Evolutionary conservation across 805 yeast genomes (phyloP).

Genomic region (Nakazawaea ishiwadae): DNA sequence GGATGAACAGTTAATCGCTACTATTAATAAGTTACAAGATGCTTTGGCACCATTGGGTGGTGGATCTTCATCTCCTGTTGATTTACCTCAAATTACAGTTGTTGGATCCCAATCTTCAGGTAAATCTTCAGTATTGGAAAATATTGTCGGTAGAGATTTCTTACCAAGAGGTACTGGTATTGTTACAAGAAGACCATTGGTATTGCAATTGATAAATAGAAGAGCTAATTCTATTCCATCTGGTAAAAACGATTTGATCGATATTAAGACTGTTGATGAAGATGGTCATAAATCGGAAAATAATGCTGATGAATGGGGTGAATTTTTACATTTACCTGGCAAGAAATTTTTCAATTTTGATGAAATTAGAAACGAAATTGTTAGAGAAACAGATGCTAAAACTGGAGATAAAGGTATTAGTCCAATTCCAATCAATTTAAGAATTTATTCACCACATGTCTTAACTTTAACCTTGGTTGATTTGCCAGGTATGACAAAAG

Average conservation of each 20-base stretch:
- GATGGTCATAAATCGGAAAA: conserved; percentile 57
- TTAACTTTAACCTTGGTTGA: conserved; percentile 92
- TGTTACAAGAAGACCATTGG: conserved; percentile 85
- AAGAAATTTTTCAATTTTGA: conserved; percentile 83
- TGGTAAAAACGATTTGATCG: conserved; percentile 34
- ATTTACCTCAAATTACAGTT: conserved; percentile 91
- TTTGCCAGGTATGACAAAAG: conserved; percentile 95
- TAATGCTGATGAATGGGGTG: conserved; percentile 93
- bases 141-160: conserved; percentile 88
- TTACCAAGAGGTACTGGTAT: conserved; percentile 91
- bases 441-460: conserved; percentile 92
- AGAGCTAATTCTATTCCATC: conserved; percentile 31
- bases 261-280: conserved; percentile 38
- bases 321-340: conserved; percentile 88
- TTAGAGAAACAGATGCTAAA: conserved; percentile 82
- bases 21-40: conserved; percentile 88
- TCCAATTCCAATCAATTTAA: conserved; percentile 85
- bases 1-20: conserved; percentile 77
- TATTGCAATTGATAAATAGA: conserved; percentile 73
- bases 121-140: conserved; percentile 84
- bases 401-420: conserved; percentile 87
- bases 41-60: conserved; percentile 97
- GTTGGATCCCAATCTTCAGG: conserved; percentile 92
- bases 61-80: conserved; percentile 84
- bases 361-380: conserved; percentile 87